Conservation (phyloP, 1,139 yeast genomes). For the Protomyces inouyei region DNA sequence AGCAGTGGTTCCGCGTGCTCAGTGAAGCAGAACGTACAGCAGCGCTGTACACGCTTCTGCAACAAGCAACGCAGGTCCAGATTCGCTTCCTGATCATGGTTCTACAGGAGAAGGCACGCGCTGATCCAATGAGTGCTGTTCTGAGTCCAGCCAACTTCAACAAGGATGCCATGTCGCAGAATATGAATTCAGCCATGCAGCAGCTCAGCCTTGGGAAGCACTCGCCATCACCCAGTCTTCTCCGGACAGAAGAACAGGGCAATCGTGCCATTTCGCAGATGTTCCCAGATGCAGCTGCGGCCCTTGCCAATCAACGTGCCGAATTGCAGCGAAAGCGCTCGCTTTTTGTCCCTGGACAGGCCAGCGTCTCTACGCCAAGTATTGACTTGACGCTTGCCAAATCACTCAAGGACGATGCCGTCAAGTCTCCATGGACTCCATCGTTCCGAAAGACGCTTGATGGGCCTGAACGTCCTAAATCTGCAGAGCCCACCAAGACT, state of each 20-base stretch:
- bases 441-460: conserved; percentile 13
- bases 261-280: conserved; percentile 14
- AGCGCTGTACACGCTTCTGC: conserved; percentile 41
- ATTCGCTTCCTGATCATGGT: conserved; percentile 42
- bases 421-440: conserved; percentile 24
- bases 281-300: conserved; percentile 30
- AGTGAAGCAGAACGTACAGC: conserved; percentile 42
- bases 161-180: conserved; percentile 24
- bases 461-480: conserved; percentile 9
- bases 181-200: conserved; percentile 3
- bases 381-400: conserved; percentile 5
- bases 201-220: not conserved
- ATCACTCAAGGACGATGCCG: conserved; percentile 15
- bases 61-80: conserved; percentile 42
- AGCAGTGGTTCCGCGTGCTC: conserved; percentile 42
- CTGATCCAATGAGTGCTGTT: conserved; percentile 37
- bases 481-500: conserved; percentile 22
- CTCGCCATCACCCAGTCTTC: conserved; percentile 17
- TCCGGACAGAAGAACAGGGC: conserved; percentile 2
- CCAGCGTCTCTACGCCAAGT: not conserved
- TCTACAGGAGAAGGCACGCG: conserved; percentile 38
- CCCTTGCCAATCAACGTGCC: conserved; percentile 28
- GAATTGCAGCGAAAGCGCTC: conserved; percentile 14
- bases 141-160: conserved; percentile 37
- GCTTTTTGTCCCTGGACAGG: conserved; percentile 1